Evolutionary conservation across 1,284 basidiomycete species (phyloP), one percentile per base, ranked within the genome.

Genomic region (Vanrija sp.): DNA sequence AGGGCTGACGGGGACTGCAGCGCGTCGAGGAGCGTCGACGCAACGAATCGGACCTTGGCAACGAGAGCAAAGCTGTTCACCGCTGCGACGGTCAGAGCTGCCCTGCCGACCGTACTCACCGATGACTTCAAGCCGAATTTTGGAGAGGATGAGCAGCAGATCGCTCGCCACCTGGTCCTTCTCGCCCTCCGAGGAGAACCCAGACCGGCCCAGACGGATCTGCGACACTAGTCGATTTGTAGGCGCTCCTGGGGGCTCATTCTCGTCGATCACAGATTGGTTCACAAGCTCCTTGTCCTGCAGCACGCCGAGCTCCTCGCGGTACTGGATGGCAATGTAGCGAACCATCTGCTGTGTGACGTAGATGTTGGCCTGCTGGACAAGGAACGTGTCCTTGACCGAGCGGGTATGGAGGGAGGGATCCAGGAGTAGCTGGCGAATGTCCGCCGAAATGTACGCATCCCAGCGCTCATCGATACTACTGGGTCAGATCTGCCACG

Each of bases 261-360:
- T 49, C 19, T 43, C 42, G 16, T 53, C 58, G 5, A 59, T 3
- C 5, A 43, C 34, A 8, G 34, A 38, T 15, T 34, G 28, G 8
- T 46, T 34, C 12, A 34, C 26, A 12, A 63, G 38, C 43, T 70
- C 64, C 19, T 56, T 55, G 23, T 62, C 88, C 78, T 47, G 86
- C 80, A 68, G 54, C 46, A 81, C 18, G 14, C 66, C 47, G 4
- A 92, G 81, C 72, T 91, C 88, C 65, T 91, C 87, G 12, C 88
- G 85, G 68, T 91, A 91, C 73, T 91, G 89, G 65, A 91, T 86
- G 51, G 89, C 87, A 55, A 92, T 87, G 68, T 90, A 91, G 54
- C 90, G 86, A 56, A 89, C 88, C 55, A 91, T 83, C 89, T 92
- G 89, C 81, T 91, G 89, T 15, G 89, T 91, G 60, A 91, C 89